Evolutionary conservation across 768 basidiomycete species (phyloP).

Genomic region (Boletus huronensis): DNA sequence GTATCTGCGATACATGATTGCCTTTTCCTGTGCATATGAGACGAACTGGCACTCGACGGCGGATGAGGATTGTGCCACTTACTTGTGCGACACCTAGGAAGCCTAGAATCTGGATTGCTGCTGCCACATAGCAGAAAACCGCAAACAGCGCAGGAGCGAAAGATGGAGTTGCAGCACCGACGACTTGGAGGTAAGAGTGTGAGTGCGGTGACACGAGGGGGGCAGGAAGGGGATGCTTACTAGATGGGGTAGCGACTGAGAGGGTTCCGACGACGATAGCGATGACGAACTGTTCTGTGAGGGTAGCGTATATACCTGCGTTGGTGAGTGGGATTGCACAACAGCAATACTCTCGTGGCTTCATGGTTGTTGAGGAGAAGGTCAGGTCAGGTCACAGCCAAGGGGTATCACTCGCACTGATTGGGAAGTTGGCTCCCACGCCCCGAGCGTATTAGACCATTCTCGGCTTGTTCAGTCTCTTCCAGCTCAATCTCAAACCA

Average conservation of each 20-base stretch:
- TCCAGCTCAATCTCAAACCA: slow-evolving; percentile 12
- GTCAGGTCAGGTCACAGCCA: not conserved
- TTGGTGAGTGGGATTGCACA: slow-evolving; percentile 91
- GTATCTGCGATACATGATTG: slow-evolving; percentile 64
- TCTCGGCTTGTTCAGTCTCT: slow-evolving; percentile 21
- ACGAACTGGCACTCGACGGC: not conserved
- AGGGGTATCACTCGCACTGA: not conserved
- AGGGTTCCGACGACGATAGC: slow-evolving; percentile 69
- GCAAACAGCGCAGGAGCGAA: slow-evolving; percentile 74
- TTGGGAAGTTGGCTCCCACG: slow-evolving; percentile 23
- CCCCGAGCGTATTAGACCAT: slow-evolving; percentile 10
- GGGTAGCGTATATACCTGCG: slow-evolving; percentile 78
- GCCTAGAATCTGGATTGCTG: slow-evolving; percentile 75
- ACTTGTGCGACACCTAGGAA: slow-evolving; percentile 83
- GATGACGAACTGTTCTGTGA: slow-evolving; percentile 72
- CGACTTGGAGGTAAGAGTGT: slow-evolving; percentile 49
- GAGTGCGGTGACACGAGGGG: not conserved
- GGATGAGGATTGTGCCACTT: not conserved
- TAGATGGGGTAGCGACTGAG: slow-evolving; percentile 72
- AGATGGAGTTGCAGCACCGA: slow-evolving; percentile 80
- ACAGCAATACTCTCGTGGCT: slow-evolving; percentile 85
- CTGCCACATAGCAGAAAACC: slow-evolving; percentile 71
- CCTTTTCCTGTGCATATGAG: slow-evolving; percentile 54
- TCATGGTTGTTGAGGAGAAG: slow-evolving; percentile 42
- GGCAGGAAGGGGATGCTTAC: slow-evolving; percentile 44